A percentile compares a stretch with the other conserved stretches of the same genome.
phyloP scores from a whole-genome alignment of 345 rosid species.

The Mercurialis annua region DNA sequence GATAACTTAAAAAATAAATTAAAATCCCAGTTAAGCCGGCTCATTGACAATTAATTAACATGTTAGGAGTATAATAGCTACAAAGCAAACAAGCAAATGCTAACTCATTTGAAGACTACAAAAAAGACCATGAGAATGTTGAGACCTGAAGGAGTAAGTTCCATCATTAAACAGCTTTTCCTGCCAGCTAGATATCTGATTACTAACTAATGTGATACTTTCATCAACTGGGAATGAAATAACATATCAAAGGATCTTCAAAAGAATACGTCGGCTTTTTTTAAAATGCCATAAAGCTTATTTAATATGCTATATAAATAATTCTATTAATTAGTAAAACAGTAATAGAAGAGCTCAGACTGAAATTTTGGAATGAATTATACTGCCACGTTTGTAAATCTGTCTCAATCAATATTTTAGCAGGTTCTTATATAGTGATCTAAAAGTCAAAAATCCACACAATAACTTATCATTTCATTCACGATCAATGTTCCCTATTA shows the following conservation, averaged over 20 bases:
- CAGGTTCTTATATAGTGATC: neutral
- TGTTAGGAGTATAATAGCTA: neutral
- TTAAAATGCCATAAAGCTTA: neutral
- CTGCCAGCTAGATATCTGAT: conserved; percentile 13
- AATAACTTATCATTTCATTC: neutral
- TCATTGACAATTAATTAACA: conserved; percentile 2
- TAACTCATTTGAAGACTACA: conserved; percentile 11
- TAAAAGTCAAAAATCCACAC: neutral
- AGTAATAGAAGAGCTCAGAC: neutral
- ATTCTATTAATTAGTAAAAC: neutral
- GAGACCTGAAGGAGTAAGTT: neutral
- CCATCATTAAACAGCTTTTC: conserved; percentile 12
- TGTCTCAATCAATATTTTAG: neutral
- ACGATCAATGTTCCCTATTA: neutral
- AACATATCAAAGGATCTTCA: neutral
- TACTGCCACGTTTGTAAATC: neutral
- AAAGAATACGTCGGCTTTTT: no score
- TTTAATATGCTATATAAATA: neutral
- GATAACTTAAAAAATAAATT: neutral
- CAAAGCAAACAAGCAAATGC: conserved; percentile 1
- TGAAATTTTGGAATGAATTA: neutral
- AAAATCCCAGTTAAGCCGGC: neutral
- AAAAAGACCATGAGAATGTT: conserved; percentile 2
- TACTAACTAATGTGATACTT: neutral
- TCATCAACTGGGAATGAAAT: neutral